phyloP scores from a whole-genome alignment of 2,329 filamentous ascomycete genomes.

The Trichoderma oligosporum region DNA sequence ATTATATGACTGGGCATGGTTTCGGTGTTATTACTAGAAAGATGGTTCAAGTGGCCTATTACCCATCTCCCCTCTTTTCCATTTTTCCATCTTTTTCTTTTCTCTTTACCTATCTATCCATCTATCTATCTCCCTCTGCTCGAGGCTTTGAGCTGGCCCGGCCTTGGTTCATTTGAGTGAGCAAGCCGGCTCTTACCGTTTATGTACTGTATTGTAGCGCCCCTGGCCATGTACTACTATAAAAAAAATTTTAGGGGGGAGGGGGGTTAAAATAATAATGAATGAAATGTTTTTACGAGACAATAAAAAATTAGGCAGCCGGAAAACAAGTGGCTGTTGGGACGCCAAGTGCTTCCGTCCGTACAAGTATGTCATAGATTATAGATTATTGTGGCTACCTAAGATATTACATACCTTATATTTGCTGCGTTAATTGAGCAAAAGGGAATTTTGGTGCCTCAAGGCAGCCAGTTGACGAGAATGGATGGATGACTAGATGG shows the following conservation, averaged over 20 bases:
- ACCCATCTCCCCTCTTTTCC: slow-evolving; percentile 35
- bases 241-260: too few relatives aligned
- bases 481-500: not conserved
- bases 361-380: not conserved
- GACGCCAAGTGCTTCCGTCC: too few relatives aligned
- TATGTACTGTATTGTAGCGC: slow-evolving; percentile 35
- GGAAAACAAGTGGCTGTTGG: not conserved
- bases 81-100: slow-evolving; percentile 20
- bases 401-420: not conserved
- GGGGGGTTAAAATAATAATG: slow-evolving; percentile 6
- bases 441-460: slow-evolving; percentile 4
- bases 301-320: not conserved
- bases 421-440: not conserved
- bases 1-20: slow-evolving; percentile 37
- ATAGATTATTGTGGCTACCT: not conserved
- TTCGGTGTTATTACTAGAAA: slow-evolving; percentile 43
- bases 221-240: slow-evolving; percentile 17
- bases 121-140: not conserved
- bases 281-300: slow-evolving; percentile 16
- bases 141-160: not conserved
- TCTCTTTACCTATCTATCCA: slow-evolving; percentile 10
- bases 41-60: slow-evolving; percentile 31
- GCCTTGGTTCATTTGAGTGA: not conserved
- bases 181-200: slow-evolving; percentile 20
- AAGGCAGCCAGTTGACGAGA: not conserved